Conservation (phyloP, 768 basidiomycete species). For the Coprinopsis strossmayeri region DNA sequence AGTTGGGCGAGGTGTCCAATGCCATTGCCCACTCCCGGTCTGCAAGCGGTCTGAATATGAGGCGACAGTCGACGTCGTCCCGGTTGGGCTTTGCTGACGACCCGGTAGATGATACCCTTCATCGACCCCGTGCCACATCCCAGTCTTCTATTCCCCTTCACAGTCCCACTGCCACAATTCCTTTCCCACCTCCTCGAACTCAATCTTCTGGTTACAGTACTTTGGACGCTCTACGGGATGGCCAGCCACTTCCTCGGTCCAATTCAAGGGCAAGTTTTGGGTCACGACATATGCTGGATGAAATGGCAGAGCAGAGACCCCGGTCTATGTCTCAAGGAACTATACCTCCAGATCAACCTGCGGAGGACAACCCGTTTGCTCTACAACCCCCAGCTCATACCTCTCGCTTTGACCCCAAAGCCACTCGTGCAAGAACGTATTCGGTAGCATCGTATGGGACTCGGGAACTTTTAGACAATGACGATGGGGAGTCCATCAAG, state of each 20-base stretch:
- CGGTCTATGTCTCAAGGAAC: constrained; percentile 38
- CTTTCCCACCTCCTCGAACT: constrained; percentile 61
- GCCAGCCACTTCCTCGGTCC: constrained; percentile 23
- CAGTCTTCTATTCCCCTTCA: constrained; percentile 38
- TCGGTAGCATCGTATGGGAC: constrained; percentile 67
- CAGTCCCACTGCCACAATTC: constrained; percentile 29
- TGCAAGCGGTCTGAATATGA: constrained; percentile 55
- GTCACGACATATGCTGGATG: constrained; percentile 36
- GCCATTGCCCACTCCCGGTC: constrained; percentile 45
- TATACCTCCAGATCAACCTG: constrained; percentile 27
- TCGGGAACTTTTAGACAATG: constrained; percentile 53
- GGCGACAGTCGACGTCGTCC: constrained; percentile 5
- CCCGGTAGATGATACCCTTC: constrained; percentile 5
- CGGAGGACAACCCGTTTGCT: constrained; percentile 62
- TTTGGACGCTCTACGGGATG: neutral
- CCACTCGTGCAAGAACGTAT: constrained; percentile 46
- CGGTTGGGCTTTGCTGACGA: constrained; percentile 18
- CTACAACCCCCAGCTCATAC: constrained; percentile 58
- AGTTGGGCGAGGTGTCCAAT: constrained; percentile 23
- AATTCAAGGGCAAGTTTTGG: constrained; percentile 47
- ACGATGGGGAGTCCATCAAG: constrained; percentile 33
- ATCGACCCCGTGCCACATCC: constrained; percentile 45
- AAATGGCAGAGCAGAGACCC: constrained; percentile 17
- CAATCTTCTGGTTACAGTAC: constrained; percentile 32
- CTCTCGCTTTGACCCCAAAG: constrained; percentile 81